Evolutionary conservation across 768 basidiomycete genomes (phyloP).

Genomic region (Roridomyces roridus): DNA sequence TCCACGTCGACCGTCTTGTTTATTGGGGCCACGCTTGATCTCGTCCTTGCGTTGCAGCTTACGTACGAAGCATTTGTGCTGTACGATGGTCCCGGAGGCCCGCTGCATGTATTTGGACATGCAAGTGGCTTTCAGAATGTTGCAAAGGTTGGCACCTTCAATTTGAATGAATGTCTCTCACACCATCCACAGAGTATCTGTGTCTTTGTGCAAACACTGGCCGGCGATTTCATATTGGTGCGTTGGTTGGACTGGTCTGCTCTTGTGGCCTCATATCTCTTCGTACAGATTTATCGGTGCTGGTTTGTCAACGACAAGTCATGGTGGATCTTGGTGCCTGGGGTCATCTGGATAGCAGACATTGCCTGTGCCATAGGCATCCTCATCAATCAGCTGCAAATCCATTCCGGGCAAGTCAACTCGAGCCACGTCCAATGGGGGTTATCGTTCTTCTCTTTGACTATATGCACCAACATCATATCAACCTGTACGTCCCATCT

Average conservation of each 20-base stretch:
- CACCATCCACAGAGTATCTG: background rate
- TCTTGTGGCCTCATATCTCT: background rate
- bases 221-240: conserved; percentile 6
- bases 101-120: background rate
- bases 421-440: background rate
- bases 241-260: background rate
- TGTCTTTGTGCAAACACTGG: background rate
- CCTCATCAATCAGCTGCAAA: background rate
- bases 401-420: background rate
- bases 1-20: background rate
- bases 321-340: background rate
- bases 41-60: background rate
- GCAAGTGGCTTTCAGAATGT: background rate
- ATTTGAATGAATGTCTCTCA: background rate
- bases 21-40: background rate
- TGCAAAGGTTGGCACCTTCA: background rate
- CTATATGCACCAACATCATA: background rate
- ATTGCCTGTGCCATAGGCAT: background rate
- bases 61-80: background rate
- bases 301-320: background rate
- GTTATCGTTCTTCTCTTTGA: background rate
- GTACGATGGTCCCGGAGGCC: conserved; percentile 3
- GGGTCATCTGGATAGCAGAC: background rate
- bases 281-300: conserved; percentile 4
- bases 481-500: background rate